phyloP scores from a whole-genome alignment of 2,329 filamentous ascomycete species.

The Fusarium subtropicale region DNA sequence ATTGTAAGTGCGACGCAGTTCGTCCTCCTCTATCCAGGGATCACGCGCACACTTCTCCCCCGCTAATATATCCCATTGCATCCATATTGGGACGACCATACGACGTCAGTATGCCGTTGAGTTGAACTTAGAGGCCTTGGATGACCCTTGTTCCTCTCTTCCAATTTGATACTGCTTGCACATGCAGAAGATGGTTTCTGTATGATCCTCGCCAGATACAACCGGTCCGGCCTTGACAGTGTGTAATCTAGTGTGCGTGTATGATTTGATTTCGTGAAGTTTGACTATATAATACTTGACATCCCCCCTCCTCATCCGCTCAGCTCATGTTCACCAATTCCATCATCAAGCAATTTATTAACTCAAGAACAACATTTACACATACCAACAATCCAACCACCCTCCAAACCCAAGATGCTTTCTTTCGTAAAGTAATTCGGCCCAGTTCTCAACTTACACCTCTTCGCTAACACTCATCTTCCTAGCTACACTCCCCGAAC shows the following conservation, averaged over 20 bases:
- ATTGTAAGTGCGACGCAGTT: conserved; percentile 20
- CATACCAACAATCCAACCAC: not conserved
- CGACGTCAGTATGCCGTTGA: conserved; percentile 34
- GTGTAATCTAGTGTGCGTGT: conserved; percentile 14
- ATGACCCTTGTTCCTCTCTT: conserved; percentile 16
- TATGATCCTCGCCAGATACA: conserved; percentile 21
- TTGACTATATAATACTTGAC: conserved; percentile 25
- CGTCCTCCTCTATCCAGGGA: conserved; percentile 16
- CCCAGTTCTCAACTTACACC: not conserved
- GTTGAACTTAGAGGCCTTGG: conserved; percentile 8
- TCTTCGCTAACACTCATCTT: conserved; percentile 3
- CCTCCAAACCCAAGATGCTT: conserved; percentile 30
- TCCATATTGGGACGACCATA: conserved; percentile 20
- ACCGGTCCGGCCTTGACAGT: conserved; percentile 30
- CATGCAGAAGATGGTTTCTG: conserved; percentile 13
- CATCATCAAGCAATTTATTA: conserved; percentile 12
- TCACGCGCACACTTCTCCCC: conserved; percentile 33
- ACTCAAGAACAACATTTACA: not conserved
- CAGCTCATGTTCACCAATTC: not conserved
- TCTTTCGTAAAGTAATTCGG: conserved; percentile 38
- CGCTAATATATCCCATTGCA: conserved; percentile 12
- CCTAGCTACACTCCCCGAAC: conserved; percentile 40
- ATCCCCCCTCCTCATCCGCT: conserved; percentile 4
- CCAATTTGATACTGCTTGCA: conserved; percentile 32
- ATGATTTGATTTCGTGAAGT: conserved; percentile 2